Conservation (phyloP, 2,329 filamentous ascomycete species). For the Geoglossum cookeanum region DNA sequence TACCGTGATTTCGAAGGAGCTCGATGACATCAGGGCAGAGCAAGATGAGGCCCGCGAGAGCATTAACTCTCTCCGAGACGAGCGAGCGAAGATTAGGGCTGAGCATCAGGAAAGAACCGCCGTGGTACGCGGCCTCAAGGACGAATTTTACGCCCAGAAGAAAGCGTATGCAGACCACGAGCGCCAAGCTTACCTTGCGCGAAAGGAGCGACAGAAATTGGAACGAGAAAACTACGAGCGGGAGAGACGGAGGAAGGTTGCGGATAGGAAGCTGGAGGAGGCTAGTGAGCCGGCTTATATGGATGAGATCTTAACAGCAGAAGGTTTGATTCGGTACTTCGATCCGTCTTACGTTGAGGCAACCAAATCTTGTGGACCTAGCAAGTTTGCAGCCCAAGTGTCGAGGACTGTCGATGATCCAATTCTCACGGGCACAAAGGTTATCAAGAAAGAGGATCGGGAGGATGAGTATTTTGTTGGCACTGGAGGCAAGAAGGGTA, state of each 20-base stretch:
- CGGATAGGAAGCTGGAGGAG: conserved; percentile 58
- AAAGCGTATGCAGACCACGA: conserved; percentile 74
- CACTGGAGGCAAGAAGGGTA: conserved; percentile 62
- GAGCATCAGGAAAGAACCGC: conserved; percentile 76
- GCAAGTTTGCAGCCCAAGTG: conserved; percentile 59
- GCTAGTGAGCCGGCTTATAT: conserved; percentile 75
- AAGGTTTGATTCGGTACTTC: conserved; percentile 77
- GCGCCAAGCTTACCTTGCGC: conserved; percentile 58
- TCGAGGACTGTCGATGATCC: conserved; percentile 69
- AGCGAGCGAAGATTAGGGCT: conserved; percentile 63
- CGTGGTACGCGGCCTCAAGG: conserved; percentile 71
- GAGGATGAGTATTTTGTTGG: conserved; percentile 70
- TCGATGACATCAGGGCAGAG: conserved; percentile 78
- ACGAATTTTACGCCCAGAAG: conserved; percentile 65
- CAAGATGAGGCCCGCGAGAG: conserved; percentile 83
- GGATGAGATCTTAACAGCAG: conserved; percentile 78
- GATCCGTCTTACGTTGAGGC: conserved; percentile 48
- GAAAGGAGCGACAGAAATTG: conserved; percentile 57
- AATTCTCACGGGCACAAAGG: conserved; percentile 66
- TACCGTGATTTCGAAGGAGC: conserved; percentile 65
- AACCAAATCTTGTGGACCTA: conserved; percentile 28
- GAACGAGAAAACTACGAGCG: conserved; percentile 59
- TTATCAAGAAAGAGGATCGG: conserved; percentile 70
- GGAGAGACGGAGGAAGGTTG: conserved; percentile 56
- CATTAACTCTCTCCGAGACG: conserved; percentile 65